Evolutionary conservation across 176 grass and related monocot species (phyloP).

Genomic region (Secale cereale): DNA sequence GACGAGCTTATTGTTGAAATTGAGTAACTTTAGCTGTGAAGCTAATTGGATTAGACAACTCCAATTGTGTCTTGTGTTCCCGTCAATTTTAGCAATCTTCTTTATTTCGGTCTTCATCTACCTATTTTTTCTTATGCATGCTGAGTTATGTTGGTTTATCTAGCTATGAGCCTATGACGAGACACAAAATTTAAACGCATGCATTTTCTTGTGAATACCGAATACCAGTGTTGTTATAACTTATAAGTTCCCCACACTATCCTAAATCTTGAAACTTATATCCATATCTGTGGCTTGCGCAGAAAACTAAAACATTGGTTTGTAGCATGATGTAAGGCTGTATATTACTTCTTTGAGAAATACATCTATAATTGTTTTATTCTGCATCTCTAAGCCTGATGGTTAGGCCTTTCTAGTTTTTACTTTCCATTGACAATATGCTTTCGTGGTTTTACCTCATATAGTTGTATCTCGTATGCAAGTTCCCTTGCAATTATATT

Average conservation of each 20-base stretch:
- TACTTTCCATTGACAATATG: not conserved
- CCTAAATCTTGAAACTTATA: not conserved
- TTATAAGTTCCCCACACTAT: not conserved
- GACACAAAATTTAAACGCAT: not conserved
- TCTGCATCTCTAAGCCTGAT: constrained; percentile 12
- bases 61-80: not conserved
- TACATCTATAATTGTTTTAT: not conserved
- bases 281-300: not conserved
- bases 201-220: not conserved
- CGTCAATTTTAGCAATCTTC: not conserved
- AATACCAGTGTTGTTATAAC: not conserved
- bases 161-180: not conserved
- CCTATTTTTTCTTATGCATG: not conserved
- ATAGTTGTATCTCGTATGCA: not conserved
- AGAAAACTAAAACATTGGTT: not conserved
- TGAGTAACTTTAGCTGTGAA: not conserved
- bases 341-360: not conserved
- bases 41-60: not conserved
- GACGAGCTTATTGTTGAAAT: not conserved
- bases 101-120: not conserved
- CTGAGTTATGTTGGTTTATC: not conserved
- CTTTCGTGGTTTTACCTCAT: not conserved
- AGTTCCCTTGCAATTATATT: not conserved
- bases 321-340: not conserved
- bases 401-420: not conserved